These are phyloP conservation scores for Rhodotorula kratochvilovae DNA, from an alignment of 768 basidiomycete genomes.

Conservation along the genomic window DNA sequence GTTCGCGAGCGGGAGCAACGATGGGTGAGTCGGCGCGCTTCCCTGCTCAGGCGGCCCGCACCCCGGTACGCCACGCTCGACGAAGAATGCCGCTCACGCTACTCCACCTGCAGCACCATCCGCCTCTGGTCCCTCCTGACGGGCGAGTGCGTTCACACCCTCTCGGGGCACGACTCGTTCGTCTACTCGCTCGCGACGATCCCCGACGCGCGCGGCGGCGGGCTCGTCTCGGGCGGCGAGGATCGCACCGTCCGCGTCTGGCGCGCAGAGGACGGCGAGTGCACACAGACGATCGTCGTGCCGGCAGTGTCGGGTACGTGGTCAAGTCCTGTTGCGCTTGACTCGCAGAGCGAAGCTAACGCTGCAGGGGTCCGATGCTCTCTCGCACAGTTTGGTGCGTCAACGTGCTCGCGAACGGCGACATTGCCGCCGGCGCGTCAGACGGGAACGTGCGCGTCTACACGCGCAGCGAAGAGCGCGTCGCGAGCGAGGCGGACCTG, in stretches of 20 bases:
- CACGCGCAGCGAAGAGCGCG: conserved; percentile 49
- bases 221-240: conserved; percentile 81
- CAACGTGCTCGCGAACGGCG: conserved; percentile 77
- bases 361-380: neutral
- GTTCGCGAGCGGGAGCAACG: conserved; percentile 93
- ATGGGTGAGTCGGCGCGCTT: conserved; percentile 63
- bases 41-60: too few relatives aligned
- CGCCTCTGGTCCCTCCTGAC: conserved; percentile 67
- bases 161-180: conserved; percentile 95
- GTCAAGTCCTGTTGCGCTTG: neutral
- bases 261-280: conserved; percentile 75
- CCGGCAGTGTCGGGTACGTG: conserved; percentile 71
- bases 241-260: conserved; percentile 89
- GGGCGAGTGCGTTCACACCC: conserved; percentile 68
- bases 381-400: conserved; percentile 72
- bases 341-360: neutral
- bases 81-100: too few relatives aligned
- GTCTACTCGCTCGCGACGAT: conserved; percentile 84
- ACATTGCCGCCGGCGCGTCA: conserved; percentile 86
- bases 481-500: conserved; percentile 21
- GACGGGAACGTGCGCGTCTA: conserved; percentile 85
- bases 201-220: conserved; percentile 60
- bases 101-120: conserved; percentile 61
- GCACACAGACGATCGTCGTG: conserved; percentile 79
- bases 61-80: too few relatives aligned